Conservation (phyloP, 2,329 filamentous ascomycete genomes). For the Aspergillus sp. region DNA sequence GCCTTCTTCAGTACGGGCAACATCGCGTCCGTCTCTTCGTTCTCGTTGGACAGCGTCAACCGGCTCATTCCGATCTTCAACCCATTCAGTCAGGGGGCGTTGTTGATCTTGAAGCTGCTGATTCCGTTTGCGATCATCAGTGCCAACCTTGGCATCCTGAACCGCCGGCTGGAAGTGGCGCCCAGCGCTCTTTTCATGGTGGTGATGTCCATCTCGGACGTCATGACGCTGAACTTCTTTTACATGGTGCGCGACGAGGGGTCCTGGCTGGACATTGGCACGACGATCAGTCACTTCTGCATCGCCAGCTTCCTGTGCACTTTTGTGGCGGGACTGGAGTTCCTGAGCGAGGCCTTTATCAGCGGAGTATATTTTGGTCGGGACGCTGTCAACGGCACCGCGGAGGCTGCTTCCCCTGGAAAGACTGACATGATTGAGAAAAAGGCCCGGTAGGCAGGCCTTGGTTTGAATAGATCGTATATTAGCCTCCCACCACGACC, state of each 20-base stretch:
- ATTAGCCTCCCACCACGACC: background rate
- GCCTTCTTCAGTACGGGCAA: constrained; percentile 98
- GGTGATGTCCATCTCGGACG: constrained; percentile 86
- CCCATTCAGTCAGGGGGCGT: constrained; percentile 84
- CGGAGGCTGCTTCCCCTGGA: background rate
- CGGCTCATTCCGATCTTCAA: constrained; percentile 90
- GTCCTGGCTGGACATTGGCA: constrained; percentile 95
- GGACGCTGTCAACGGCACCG: constrained; percentile 11
- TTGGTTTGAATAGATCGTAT: background rate
- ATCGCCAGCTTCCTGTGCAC: constrained; percentile 88
- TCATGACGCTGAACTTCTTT: constrained; percentile 94
- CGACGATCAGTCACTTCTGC: constrained; percentile 91
- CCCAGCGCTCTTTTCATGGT: constrained; percentile 91
- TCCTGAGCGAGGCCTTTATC: constrained; percentile 79
- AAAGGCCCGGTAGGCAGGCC: background rate
- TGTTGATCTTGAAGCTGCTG: constrained; percentile 85
- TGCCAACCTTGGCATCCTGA: constrained; percentile 90
- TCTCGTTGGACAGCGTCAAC: constrained; percentile 86
- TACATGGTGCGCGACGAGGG: constrained; percentile 97
- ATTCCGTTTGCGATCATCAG: constrained; percentile 91
- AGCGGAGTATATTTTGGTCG: constrained; percentile 66
- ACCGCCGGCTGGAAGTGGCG: constrained; percentile 76
- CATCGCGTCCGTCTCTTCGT: constrained; percentile 88
- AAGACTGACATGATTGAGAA: background rate
- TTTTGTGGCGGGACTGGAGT: constrained; percentile 86